Conservation (phyloP, 1,139 yeast genomes). For the Diutina neorugosa region DNA sequence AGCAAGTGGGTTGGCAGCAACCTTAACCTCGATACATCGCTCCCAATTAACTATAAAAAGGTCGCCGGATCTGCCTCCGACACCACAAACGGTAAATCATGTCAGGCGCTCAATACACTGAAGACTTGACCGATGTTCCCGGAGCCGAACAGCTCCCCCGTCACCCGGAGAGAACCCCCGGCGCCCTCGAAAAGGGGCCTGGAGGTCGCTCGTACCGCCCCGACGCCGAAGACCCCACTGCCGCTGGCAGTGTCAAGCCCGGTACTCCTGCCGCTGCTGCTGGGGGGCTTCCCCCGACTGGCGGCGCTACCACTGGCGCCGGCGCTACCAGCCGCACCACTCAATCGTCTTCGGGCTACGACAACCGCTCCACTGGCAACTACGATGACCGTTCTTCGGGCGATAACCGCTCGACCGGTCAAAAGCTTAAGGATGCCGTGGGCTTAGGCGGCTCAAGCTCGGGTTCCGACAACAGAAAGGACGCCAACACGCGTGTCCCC, state of each 20-base stretch:
- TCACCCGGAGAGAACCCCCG: background rate
- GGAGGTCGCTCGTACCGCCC: background rate
- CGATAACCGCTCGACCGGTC: too few relatives aligned
- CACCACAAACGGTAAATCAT: background rate
- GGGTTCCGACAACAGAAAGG: background rate
- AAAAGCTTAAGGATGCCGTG: background rate
- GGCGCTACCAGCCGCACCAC: background rate
- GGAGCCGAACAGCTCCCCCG: background rate
- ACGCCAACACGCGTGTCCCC: background rate
- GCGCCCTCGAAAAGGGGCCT: background rate
- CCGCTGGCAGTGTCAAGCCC: background rate
- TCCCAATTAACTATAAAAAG: background rate
- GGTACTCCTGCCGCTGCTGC: background rate
- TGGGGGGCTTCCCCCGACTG: background rate
- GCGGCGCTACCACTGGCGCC: background rate
- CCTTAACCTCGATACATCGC: background rate
- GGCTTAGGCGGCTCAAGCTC: background rate
- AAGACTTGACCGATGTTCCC: slow-evolving; percentile 2
- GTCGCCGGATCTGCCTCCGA: background rate
- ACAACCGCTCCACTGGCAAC: background rate
- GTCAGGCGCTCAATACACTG: background rate
- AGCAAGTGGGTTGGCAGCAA: background rate
- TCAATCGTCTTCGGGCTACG: too few relatives aligned
- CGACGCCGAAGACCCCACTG: background rate
- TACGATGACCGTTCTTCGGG: too few relatives aligned